Evolutionary conservation across 2,329 filamentous ascomycete species (phyloP).

Genomic region (Paecilomyces sp.): DNA sequence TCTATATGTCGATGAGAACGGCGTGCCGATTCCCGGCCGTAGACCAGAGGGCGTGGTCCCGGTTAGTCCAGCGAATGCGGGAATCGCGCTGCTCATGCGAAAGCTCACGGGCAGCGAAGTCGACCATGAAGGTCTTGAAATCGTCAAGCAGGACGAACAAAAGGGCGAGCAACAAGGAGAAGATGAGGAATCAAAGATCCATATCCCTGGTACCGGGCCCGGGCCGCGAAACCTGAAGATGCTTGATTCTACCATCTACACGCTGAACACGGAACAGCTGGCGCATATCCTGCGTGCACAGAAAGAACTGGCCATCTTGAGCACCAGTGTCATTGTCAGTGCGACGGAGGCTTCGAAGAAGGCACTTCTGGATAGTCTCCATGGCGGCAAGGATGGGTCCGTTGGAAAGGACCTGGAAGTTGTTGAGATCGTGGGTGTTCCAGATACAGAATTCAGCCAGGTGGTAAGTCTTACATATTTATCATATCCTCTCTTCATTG

Average conservation of each 20-base stretch:
- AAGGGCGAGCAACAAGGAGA: background rate
- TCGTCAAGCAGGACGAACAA: background rate
- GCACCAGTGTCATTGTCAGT: constrained; percentile 29
- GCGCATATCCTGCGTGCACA: constrained; percentile 26
- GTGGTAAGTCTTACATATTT: constrained; percentile 18
- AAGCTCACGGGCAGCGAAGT: constrained; percentile 3
- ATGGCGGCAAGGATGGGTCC: constrained; percentile 2
- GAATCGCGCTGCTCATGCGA: constrained; percentile 3
- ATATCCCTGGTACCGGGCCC: constrained; percentile 19
- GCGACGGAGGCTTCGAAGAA: constrained; percentile 26
- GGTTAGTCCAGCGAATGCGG: background rate
- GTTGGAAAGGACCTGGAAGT: constrained; percentile 26
- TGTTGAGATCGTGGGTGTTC: constrained; percentile 33
- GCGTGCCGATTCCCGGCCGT: constrained; percentile 4
- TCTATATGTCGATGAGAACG: constrained; percentile 7
- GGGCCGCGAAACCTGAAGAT: constrained; percentile 25
- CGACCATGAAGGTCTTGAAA: background rate
- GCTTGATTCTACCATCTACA: constrained; percentile 37
- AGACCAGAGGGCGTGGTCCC: constrained; percentile 7
- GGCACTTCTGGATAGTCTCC: constrained; percentile 23
- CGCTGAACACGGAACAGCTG: constrained; percentile 27
- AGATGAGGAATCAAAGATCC: constrained; percentile 21
- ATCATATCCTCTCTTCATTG: background rate
- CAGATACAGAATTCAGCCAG: constrained; percentile 29
- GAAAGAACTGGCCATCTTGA: constrained; percentile 31